Percentiles rank a stretch among this genome's conserved stretches.
Conservation (phyloP, 345 rosid genomes). For the Citrus medica region DNA sequence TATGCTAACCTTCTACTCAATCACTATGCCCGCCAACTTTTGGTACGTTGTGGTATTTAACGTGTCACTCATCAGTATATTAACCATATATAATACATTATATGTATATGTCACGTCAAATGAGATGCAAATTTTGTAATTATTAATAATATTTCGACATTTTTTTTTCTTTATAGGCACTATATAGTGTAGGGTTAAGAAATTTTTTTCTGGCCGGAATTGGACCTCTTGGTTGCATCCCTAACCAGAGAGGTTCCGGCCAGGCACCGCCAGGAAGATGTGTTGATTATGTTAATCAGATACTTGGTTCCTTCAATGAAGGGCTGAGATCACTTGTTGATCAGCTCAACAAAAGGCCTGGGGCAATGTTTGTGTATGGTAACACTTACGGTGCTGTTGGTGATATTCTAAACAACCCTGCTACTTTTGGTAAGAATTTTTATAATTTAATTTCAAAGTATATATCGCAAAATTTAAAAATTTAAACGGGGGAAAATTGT, state of each 20-base stretch:
- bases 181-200: constrained; percentile 69
- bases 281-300: constrained; percentile 63
- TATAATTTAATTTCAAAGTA: neutral
- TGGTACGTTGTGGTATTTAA: constrained; percentile 22
- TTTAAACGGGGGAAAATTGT: too few species aligned
- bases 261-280: constrained; percentile 54
- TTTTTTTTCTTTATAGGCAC: constrained; percentile 27
- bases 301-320: constrained; percentile 62
- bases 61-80: too few species aligned
- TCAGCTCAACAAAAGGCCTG: constrained; percentile 58
- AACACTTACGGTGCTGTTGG: constrained; percentile 60
- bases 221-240: constrained; percentile 85
- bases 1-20: constrained; percentile 65
- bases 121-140: neutral
- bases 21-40: constrained; percentile 58
- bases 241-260: constrained; percentile 54
- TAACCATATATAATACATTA: too few species aligned
- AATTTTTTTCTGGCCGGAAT: constrained; percentile 64
- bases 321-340: constrained; percentile 63
- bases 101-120: neutral
- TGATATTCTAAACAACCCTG: constrained; percentile 68
- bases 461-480: neutral
- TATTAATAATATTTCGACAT: neutral
- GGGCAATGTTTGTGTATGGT: constrained; percentile 50
- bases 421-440: constrained; percentile 48